Percentiles rank a stretch among this genome's conserved stretches.
These are phyloP conservation scores for Neostapfia colusana DNA, from an alignment of 176 grass and related monocot genomes.

Conservation along the genomic window DNA sequence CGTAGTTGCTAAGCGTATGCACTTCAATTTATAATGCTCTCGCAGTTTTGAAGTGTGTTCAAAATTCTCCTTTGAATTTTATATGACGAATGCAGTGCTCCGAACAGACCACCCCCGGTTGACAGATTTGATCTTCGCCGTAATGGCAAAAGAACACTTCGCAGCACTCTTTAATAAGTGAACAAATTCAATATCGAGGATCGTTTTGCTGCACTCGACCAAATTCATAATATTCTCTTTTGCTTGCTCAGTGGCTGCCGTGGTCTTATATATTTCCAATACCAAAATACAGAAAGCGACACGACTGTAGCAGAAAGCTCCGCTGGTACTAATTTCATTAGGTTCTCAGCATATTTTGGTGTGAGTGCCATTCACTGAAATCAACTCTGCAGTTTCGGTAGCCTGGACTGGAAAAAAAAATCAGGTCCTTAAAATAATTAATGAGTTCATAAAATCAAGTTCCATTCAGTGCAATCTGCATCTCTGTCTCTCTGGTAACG, in stretches of 20 bases:
- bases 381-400: neutral
- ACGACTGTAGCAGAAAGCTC: neutral
- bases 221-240: neutral
- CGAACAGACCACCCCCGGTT: neutral
- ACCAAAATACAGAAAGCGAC: neutral
- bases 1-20: slow-evolving; percentile 28
- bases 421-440: neutral
- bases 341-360: neutral
- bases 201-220: neutral
- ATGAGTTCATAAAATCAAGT: neutral
- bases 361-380: no score
- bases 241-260: neutral
- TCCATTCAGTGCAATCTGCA: neutral
- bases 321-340: neutral
- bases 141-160: neutral
- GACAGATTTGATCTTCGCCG: neutral
- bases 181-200: neutral
- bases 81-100: neutral
- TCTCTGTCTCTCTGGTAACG: neutral
- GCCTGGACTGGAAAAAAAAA: neutral
- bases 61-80: neutral
- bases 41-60: slow-evolving; percentile 47
- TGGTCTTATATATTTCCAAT: neutral
- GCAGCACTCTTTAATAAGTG: neutral
- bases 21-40: slow-evolving; percentile 32